Conservation (phyloP, 2,329 filamentous ascomycete genomes). For the Trichophyton mentagrophytes region DNA sequence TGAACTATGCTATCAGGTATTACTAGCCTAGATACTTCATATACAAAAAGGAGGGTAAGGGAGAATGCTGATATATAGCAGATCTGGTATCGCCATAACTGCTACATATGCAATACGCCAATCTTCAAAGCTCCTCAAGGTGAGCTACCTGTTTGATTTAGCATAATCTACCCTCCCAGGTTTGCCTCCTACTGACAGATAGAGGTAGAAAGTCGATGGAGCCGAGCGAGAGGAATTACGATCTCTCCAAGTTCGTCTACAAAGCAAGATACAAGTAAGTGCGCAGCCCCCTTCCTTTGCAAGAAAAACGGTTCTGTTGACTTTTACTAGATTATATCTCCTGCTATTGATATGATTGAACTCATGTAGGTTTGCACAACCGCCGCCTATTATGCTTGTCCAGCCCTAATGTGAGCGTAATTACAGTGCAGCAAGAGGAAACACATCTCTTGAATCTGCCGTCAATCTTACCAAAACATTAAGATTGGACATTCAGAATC, state of each 20-base stretch:
- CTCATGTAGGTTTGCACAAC: slow-evolving; percentile 50
- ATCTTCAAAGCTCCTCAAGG: slow-evolving; percentile 62
- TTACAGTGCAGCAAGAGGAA: slow-evolving; percentile 53
- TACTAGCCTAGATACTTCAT: background rate
- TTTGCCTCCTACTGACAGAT: background rate
- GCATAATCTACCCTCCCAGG: background rate
- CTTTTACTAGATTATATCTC: slow-evolving; percentile 58
- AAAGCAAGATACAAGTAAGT: slow-evolving; percentile 70
- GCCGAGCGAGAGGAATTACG: slow-evolving; percentile 59
- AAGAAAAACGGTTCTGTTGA: slow-evolving; percentile 1
- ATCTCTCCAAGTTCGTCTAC: slow-evolving; percentile 57
- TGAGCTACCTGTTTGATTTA: slow-evolving; percentile 17
- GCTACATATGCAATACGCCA: slow-evolving; percentile 75
- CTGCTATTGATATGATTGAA: slow-evolving; percentile 84
- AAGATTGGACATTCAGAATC: slow-evolving; percentile 65
- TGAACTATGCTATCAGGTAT: slow-evolving; percentile 76
- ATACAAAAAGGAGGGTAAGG: background rate
- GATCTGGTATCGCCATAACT: slow-evolving; percentile 71
- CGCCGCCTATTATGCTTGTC: background rate
- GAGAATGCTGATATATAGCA: slow-evolving; percentile 14
- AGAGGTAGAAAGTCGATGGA: slow-evolving; percentile 52
- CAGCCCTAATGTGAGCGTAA: slow-evolving; percentile 14
- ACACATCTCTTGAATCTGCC: slow-evolving; percentile 71
- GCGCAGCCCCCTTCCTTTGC: background rate
- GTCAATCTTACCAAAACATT: slow-evolving; percentile 70